Percentiles rank a stretch among this genome's conserved stretches.
These are phyloP conservation scores for Lolium perenne DNA, from an alignment of 176 grass and related monocot species.

Conservation along the genomic window DNA sequence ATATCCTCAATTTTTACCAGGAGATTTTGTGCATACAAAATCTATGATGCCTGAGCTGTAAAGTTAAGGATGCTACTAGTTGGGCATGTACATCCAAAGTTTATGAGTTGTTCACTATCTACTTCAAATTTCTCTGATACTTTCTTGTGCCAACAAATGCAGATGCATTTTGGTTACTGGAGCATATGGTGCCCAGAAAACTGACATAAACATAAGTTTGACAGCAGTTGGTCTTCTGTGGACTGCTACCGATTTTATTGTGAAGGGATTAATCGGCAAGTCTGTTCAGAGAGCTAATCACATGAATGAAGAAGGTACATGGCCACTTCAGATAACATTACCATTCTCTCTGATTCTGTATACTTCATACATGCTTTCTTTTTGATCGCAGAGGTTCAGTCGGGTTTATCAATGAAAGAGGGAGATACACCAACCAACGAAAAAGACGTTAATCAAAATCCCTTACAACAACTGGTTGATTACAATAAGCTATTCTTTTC, in stretches of 20 bases:
- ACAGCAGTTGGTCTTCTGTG: conserved; percentile 97
- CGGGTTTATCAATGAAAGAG: conserved; percentile 21
- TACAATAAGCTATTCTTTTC: conserved; percentile 92
- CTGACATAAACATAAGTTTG: conserved; percentile 98
- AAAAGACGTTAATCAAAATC: conserved; percentile 34
- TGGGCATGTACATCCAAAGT: conserved; percentile 20
- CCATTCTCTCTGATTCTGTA: conserved; percentile 37
- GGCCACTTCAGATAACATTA: conserved; percentile 28
- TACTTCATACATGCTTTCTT: conserved; percentile 40
- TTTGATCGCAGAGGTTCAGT: conserved; percentile 49
- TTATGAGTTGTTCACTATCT: conserved; percentile 8
- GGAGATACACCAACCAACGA: conserved; percentile 24
- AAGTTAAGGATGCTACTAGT: conserved; percentile 9
- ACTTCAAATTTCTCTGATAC: conserved; percentile 42
- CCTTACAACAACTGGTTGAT: conserved; percentile 62
- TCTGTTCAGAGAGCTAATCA: conserved; percentile 54
- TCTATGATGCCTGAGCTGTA: conserved; percentile 13
- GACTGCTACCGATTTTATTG: conserved; percentile 94
- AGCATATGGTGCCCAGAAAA: conserved; percentile 89
- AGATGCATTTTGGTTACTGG: conserved; percentile 96
- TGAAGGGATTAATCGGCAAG: conserved; percentile 82
- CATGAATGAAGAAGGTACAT: conserved; percentile 53
- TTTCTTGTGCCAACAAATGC: conserved; percentile 53
- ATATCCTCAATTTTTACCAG: conserved; percentile 9
- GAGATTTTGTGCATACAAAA: background rate